Base-by-base conservation (phyloP, 2,329 filamentous ascomycete genomes). In the Passalora sequoiae region DNA sequence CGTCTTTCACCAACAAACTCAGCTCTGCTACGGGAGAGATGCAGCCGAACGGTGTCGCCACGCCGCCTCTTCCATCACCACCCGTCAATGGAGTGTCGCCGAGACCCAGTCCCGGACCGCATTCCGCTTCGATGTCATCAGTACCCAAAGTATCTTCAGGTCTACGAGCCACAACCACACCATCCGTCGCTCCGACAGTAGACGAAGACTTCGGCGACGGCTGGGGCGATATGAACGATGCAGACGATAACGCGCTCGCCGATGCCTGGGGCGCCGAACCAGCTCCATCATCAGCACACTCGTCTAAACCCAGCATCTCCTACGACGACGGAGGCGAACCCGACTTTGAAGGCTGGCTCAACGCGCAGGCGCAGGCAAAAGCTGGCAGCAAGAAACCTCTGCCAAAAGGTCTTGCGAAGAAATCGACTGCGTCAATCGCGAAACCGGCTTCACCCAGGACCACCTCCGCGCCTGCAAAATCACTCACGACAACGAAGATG, bases 1-100 rank as follows among this genome's bases (percentile, higher is more conserved):
- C 92, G 0, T 96, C 89, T 1, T 98, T 98, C 62, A 97, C 92
- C 2, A 97, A 97, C 67, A 96, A 95, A 59, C 65, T 97, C 9
- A 83, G 87, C 1, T 69, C 85, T 0, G 89, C 88, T 0, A 84
- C 84, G 6, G 92, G 92, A 13, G 85, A 96, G 44, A 98, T 98
- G 51, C 76, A 91, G 60, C 69, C 80, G 9, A 62, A 74, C 13
- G 66, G 72, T 40, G 74, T 74, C 47, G 69, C 40, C 22, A 39
- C 44, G 30, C 31, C 38, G 13, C 40, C 53, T 12, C 38, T 44
- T 16, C 33, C 47, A 15, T 67, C 74, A 4, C 74, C 75, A 31
- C 69, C 67, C 28, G 60, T 52, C 58, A 57, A 54, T 37, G 55
- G 50, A 17, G 21, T 44, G 13, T 40, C 49, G 64, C 64, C 61